These are phyloP conservation scores for Asterella californica DNA, from an alignment of 225 moss, liverwort and hornwort genomes.

Conservation along the genomic window DNA sequence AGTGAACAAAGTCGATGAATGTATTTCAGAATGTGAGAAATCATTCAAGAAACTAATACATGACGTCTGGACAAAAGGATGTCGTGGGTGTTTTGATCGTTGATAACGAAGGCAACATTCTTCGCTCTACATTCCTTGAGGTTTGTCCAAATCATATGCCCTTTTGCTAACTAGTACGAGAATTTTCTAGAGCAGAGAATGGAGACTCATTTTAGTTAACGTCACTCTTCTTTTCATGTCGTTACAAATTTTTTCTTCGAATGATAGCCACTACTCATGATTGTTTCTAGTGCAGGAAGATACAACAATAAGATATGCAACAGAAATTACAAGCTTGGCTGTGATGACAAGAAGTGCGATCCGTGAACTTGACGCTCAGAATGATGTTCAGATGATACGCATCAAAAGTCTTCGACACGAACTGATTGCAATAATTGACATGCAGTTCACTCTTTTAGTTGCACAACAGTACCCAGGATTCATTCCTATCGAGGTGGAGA, in stretches of 20 bases:
- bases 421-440: conserved; percentile 65
- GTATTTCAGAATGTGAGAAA: background rate
- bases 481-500: conserved; percentile 46
- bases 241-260: background rate
- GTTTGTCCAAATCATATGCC: conserved; percentile 9
- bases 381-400: conserved; percentile 77
- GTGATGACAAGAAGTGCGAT: conserved; percentile 76
- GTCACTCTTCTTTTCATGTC: background rate
- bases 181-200: no score
- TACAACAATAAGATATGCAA: conserved; percentile 52
- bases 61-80: conserved; percentile 43
- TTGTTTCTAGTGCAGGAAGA: conserved; percentile 48
- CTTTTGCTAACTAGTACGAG: no score
- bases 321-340: conserved; percentile 68
- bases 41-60: background rate
- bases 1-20: no score
- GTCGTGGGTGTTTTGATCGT: conserved; percentile 65
- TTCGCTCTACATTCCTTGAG: conserved; percentile 73
- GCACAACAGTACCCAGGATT: conserved; percentile 83
- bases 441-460: conserved; percentile 69
- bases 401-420: conserved; percentile 85
- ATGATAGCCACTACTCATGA: background rate
- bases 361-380: conserved; percentile 70
- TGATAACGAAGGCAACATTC: conserved; percentile 63
- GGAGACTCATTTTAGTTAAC: no score